Percentiles rank a stretch among this genome's conserved stretches.
Evolutionary conservation across 345 rosid species (phyloP).

Genomic region (Hibiscus mutabilis): DNA sequence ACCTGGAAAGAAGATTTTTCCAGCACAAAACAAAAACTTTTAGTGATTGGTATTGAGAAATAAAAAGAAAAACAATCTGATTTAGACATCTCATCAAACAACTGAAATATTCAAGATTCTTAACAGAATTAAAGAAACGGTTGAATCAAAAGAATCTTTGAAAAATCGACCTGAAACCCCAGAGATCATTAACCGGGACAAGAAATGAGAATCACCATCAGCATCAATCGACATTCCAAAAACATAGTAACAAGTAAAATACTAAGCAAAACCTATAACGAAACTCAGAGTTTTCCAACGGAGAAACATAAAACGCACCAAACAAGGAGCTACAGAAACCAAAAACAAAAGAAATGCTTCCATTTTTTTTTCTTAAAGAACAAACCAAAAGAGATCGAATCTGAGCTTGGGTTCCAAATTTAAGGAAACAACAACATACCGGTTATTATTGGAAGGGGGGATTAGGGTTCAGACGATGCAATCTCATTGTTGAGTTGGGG

Average conservation of each 20-base stretch:
- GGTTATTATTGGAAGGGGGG: constrained; percentile 1
- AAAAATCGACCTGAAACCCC: constrained; percentile 37
- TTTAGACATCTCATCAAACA: constrained; percentile 24
- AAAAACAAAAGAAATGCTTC: constrained; percentile 21
- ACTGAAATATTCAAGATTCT: constrained; percentile 8
- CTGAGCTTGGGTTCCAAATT: constrained; percentile 15
- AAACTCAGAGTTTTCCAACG: constrained; percentile 8
- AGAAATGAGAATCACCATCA: constrained; percentile 20
- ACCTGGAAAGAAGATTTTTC: neutral
- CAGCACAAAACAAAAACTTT: neutral
- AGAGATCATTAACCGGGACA: constrained; percentile 30
- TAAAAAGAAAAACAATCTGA: constrained; percentile 6
- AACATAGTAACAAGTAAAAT: constrained; percentile 2
- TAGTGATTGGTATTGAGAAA: neutral
- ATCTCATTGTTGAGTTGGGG: neutral
- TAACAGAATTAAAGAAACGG: constrained; percentile 3
- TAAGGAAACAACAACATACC: constrained; percentile 20
- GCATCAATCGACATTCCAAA: constrained; percentile 9
- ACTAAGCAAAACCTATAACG: constrained; percentile 9
- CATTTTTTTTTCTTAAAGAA: constrained; percentile 19
- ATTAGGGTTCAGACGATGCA: neutral
- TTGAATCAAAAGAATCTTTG: neutral
- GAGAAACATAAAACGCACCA: neutral
- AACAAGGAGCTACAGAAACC: neutral
- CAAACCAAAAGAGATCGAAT: constrained; percentile 9